These are phyloP conservation scores for Asterochloris sp. DNA, from an alignment of 139 green algal species.

Conservation along the genomic window DNA sequence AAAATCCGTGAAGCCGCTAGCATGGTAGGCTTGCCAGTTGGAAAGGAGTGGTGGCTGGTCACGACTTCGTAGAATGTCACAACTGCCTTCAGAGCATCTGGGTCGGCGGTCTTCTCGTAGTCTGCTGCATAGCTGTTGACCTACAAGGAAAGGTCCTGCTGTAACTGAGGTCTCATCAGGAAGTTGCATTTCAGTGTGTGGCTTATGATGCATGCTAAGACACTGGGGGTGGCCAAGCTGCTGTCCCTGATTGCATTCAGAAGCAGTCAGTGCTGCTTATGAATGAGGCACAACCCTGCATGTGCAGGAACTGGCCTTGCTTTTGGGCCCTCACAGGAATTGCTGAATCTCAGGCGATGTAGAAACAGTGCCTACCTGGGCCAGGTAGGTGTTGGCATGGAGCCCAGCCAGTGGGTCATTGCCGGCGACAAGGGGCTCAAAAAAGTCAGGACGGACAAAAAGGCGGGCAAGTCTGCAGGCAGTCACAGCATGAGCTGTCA, in stretches of 20 bases:
- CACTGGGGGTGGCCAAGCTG: no score
- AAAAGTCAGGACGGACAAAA: constrained; percentile 60
- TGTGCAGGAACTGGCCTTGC: background rate
- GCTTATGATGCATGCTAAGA: no score
- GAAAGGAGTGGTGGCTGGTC: constrained; percentile 24
- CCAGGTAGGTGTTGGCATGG: constrained; percentile 73
- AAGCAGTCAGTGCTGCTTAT: background rate
- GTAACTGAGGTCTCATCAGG: no score
- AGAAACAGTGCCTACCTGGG: constrained; percentile 35
- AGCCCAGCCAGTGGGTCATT: constrained; percentile 46
- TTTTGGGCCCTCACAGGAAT: background rate
- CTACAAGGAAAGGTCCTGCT: constrained; percentile 22
- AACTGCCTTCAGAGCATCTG: constrained; percentile 17
- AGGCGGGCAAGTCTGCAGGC: constrained; percentile 30
- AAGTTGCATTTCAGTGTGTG: no score
- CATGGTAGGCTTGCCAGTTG: constrained; percentile 26
- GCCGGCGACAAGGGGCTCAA: constrained; percentile 27
- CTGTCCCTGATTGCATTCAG: no score
- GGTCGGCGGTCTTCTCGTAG: constrained; percentile 40
- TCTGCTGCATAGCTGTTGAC: constrained; percentile 59
- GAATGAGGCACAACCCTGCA: background rate
- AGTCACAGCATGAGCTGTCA: background rate
- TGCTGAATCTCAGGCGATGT: no score
- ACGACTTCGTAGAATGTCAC: constrained; percentile 49
- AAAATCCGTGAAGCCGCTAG: no score